Percentiles rank a stretch among this genome's conserved stretches.
Conservation (phyloP, 2,329 filamentous ascomycete species). For the Tolypocladium tropicale region DNA sequence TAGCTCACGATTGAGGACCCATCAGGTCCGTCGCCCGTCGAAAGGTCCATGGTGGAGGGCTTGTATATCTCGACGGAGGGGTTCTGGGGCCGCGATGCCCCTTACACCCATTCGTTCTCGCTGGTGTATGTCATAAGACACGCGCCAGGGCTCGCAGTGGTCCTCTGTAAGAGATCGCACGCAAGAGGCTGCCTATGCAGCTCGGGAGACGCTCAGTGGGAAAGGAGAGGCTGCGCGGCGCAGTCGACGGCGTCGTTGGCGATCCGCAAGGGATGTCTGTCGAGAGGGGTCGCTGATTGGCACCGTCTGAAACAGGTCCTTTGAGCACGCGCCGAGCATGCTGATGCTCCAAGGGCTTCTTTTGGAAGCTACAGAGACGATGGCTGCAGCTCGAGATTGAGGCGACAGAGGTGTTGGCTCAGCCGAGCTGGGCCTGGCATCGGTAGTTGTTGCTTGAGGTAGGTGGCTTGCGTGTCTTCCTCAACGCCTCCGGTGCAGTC, state of each 20-base stretch:
- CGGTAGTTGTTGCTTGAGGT: neutral
- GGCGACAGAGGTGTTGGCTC: neutral
- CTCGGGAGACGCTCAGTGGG: neutral
- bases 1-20: conserved; percentile 61
- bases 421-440: neutral
- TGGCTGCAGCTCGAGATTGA: neutral
- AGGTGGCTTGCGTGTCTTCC: conserved; percentile 1
- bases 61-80: conserved; percentile 12
- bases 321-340: neutral
- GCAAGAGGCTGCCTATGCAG: neutral
- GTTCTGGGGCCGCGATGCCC: conserved; percentile 2
- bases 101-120: conserved; percentile 4
- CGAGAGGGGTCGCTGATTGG: neutral
- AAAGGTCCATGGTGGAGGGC: conserved; percentile 18
- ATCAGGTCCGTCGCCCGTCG: conserved; percentile 50
- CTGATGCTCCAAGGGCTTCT: neutral
- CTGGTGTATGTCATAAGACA: neutral
- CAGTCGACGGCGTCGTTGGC: neutral
- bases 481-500: neutral
- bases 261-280: neutral
- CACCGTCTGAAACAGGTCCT: neutral
- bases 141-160: neutral
- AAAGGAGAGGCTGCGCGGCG: neutral
- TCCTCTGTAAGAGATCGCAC: neutral
- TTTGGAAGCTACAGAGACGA: neutral